Evolutionary conservation across 805 yeast genomes (phyloP).

Genomic region (Candida lessepsii): DNA sequence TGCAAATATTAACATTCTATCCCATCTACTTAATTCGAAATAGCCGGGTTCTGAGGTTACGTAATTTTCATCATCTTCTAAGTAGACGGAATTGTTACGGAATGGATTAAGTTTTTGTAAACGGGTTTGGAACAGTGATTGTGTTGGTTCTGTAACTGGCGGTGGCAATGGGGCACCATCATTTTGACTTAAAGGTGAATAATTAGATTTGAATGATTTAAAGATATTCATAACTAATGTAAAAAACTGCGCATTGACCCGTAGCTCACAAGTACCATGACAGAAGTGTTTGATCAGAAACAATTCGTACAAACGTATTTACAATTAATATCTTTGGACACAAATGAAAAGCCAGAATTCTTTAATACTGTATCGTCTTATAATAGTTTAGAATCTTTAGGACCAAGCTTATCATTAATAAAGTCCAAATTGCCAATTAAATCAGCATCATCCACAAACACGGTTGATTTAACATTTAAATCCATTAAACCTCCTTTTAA

Average conservation of each 20-base stretch:
- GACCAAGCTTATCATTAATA: conserved; percentile 51
- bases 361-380: conserved; percentile 34
- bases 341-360: conserved; percentile 31
- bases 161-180: conserved; percentile 38
- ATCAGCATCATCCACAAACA: conserved; percentile 8
- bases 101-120: conserved; percentile 41
- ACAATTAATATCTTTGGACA: conserved; percentile 46
- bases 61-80: conserved; percentile 42
- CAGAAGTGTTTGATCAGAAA: conserved; percentile 23
- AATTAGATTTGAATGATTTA: conserved; percentile 29
- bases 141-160: conserved; percentile 31
- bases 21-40: conserved; percentile 46
- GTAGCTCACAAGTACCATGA: neutral
- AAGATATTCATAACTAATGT: conserved; percentile 35
- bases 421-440: conserved; percentile 25
- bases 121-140: conserved; percentile 24
- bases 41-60: conserved; percentile 45
- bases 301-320: conserved; percentile 51
- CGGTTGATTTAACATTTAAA: conserved; percentile 44
- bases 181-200: conserved; percentile 32
- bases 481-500: conserved; percentile 71
- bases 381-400: conserved; percentile 29
- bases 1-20: conserved; percentile 45
- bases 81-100: conserved; percentile 33
- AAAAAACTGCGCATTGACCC: conserved; percentile 1